These are phyloP conservation scores for Chlamydomonas applanata DNA, from an alignment of 139 green algal genomes.

Conservation along the genomic window DNA sequence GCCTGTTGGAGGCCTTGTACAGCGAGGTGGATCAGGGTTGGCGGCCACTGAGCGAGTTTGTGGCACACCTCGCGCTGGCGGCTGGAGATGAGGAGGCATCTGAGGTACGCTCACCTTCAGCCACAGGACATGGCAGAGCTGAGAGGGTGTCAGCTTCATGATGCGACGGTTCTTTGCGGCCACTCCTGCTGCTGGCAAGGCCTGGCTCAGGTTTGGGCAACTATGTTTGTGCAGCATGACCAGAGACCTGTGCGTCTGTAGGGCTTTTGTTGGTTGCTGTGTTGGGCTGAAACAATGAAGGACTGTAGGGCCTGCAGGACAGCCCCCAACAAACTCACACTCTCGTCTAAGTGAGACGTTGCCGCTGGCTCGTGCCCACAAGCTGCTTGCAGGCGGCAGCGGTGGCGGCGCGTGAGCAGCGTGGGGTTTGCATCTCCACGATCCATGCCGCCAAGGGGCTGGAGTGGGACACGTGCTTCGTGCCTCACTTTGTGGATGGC, in stretches of 20 bases:
- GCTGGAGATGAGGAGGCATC: neutral
- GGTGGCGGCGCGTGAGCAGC: neutral
- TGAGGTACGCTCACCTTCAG: too few relatives aligned
- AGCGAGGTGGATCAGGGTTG: neutral
- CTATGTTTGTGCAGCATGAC: too few relatives aligned
- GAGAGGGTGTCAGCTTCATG: too few relatives aligned
- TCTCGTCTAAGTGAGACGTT: too few relatives aligned
- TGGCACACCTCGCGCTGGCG: slow-evolving; percentile 12
- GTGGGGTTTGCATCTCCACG: slow-evolving; percentile 14
- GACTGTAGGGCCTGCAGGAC: too few relatives aligned
- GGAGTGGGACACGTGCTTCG: slow-evolving; percentile 10
- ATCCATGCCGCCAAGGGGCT: slow-evolving; percentile 24
- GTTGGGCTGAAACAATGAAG: too few relatives aligned
- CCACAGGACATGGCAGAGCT: too few relatives aligned
- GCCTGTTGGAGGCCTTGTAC: neutral
- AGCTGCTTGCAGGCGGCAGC: neutral
- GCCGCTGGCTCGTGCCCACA: neutral
- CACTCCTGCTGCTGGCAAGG: too few relatives aligned
- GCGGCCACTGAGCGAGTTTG: slow-evolving; percentile 10
- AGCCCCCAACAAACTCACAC: too few relatives aligned
- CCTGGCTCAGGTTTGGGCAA: neutral
- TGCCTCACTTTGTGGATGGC: slow-evolving; percentile 6
- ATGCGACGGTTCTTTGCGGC: too few relatives aligned
- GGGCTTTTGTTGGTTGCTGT: too few relatives aligned
- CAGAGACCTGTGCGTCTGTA: too few relatives aligned